phyloP scores from a whole-genome alignment of 345 rosid species.

The Brassica nigra region DNA sequence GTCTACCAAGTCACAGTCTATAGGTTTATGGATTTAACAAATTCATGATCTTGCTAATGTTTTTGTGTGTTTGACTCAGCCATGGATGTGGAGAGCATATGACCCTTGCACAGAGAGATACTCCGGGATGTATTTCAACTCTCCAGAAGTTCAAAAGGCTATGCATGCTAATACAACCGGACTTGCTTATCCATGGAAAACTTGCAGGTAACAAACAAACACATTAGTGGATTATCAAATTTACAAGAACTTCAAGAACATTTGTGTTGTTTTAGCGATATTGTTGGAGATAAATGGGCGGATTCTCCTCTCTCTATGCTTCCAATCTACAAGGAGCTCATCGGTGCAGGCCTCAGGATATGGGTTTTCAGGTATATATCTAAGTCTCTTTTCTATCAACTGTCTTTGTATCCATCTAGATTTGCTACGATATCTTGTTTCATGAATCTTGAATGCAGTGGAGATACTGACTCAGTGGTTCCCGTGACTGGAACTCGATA shows the following conservation, averaged over 20 bases:
- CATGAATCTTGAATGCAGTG: constrained; percentile 53
- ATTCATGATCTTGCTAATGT: not conserved
- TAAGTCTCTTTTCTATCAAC: not conserved
- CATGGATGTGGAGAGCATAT: constrained; percentile 96
- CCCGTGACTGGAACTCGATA: constrained; percentile 90
- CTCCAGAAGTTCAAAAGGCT: constrained; percentile 86
- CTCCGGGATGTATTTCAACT: constrained; percentile 75
- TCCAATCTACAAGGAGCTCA: constrained; percentile 86
- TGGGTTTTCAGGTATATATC: constrained; percentile 79
- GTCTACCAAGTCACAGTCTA: not conserved
- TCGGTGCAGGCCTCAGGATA: constrained; percentile 74
- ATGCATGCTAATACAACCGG: constrained; percentile 87
- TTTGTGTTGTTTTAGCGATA: constrained; percentile 48
- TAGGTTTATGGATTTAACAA: not conserved
- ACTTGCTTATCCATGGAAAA: constrained; percentile 71
- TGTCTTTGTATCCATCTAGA: not conserved
- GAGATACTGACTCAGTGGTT: constrained; percentile 90
- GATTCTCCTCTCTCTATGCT: constrained; percentile 94
- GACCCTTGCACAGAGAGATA: constrained; percentile 97
- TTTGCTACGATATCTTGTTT: constrained; percentile 1
- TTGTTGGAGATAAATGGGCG: constrained; percentile 69
- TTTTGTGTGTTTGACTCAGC: constrained; percentile 46
- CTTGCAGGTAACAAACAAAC: constrained; percentile 68
- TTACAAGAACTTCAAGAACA: not conserved
- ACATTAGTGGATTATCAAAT: not conserved